Evolutionary conservation across 257 asterid genomes (phyloP), one percentile per base, ranked within the genome.

Genomic region (Gentiana macrophylla): DNA sequence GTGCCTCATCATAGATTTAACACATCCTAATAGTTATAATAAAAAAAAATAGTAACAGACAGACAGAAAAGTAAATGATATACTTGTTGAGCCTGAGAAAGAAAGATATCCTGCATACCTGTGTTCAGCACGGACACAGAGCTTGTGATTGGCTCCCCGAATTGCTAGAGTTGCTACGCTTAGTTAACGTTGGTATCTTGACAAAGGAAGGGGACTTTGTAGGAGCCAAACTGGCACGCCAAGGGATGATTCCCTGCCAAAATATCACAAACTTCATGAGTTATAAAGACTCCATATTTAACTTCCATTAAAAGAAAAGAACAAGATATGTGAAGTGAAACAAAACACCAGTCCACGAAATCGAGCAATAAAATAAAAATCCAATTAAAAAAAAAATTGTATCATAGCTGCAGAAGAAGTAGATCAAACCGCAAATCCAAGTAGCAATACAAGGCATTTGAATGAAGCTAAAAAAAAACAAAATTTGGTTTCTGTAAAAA

Each of bases 91-190:
- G n/a, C n/a, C n/a, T n/a, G n/a, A n/a, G n/a, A n/a, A n/a, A n/a
- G 37, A 11, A 41, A 53, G 32, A 37, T 48, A 41, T 47, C 60
- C 8, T 41, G 50, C 74, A 64, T 74, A 88, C 94, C 74, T 63
- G 75, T 75, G 74, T 47, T 77, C 67, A 3, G 95, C 94, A 36
- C 58, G 71, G 66, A 85, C 72, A 55, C 81, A 63, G 52, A 81
- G 67, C 45, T 65, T 71, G 63, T 66, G 65, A 35, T 49, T 64
- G 61, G 63, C 49, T 35, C n/a, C 61, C 66, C 63, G 66, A 60
- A 37, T 56, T 71, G 65, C 45, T 55, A 51, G 59, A 49, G 66
- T 72, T 84, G 62, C 70, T 60, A 32, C 60, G 78, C 55, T 64
- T 11, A 24, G 64, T 48, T 37, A 70, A 5, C 33, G 52, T 41